A percentile compares a stretch with the other conserved stretches of the same genome.
phyloP scores from a whole-genome alignment of 768 basidiomycete genomes.

The Candolleomyces aberdarensis region DNA sequence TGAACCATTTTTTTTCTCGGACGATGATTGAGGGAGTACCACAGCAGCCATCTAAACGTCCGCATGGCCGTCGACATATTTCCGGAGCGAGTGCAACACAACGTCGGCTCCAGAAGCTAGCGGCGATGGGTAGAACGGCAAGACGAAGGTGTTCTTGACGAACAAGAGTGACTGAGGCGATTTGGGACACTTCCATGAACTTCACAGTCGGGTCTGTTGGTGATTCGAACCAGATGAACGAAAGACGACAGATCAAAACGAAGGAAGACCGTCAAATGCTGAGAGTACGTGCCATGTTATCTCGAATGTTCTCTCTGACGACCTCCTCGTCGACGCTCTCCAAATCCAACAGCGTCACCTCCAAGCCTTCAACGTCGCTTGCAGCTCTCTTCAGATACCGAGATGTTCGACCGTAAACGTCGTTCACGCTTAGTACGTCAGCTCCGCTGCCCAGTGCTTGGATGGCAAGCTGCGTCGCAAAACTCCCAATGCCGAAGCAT shows the following conservation, averaged over 20 bases:
- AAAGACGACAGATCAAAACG: background rate
- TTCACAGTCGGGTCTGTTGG: conserved; percentile 95
- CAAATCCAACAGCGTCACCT: conserved; percentile 79
- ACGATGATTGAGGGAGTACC: conserved; percentile 49
- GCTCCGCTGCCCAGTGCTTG: conserved; percentile 73
- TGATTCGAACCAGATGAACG: conserved; percentile 91
- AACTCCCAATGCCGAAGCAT: conserved; percentile 82
- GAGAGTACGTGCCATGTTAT: conserved; percentile 61
- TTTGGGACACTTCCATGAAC: conserved; percentile 73
- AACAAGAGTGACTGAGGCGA: conserved; percentile 76
- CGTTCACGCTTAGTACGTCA: conserved; percentile 86
- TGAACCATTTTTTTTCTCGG: background rate
- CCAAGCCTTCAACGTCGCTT: conserved; percentile 56
- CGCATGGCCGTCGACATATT: conserved; percentile 93
- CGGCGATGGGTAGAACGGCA: conserved; percentile 87
- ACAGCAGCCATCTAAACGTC: conserved; percentile 90
- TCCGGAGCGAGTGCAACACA: conserved; percentile 80
- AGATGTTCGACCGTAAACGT: conserved; percentile 93
- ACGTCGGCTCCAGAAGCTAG: conserved; percentile 83
- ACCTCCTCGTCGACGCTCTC: conserved; percentile 61
- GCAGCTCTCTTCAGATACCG: conserved; percentile 75
- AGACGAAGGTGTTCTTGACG: conserved; percentile 94
- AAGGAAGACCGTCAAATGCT: background rate
- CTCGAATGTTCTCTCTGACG: conserved; percentile 62
- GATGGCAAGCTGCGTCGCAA: conserved; percentile 80